Evolutionary conservation across 108 stramenopile genomes (phyloP), one percentile per base, ranked within the genome.

Genomic region (Cyclotella cryptica): DNA sequence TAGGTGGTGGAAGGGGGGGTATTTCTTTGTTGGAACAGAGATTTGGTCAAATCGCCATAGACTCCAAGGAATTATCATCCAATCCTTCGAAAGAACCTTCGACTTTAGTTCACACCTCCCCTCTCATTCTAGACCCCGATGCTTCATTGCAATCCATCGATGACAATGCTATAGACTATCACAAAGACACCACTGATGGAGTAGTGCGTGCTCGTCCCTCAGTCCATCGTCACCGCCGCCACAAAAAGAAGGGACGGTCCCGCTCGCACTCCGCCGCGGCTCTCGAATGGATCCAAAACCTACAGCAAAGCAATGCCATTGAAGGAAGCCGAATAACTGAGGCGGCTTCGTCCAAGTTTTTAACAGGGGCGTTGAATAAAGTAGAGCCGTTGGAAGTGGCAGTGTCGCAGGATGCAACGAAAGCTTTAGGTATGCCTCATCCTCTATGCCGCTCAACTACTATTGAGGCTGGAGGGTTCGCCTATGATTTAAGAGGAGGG

Each of bases 381-480:
- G 66, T 22, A 26, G 53, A 19, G 13, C 35, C 24, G 5, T 19
- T 40, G 14, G 72, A 69, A 0, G 24, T 6, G 27, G 30, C 10
- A n/a, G 30, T 19, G 9, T 19, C 17, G 6, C 51, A 39, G 10
- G 42, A 43, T 45, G 60, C 69, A n/a, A 70, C 74, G 17, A 75
- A 71, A 70, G 81, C 71, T 2, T 53, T 82, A 74, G 81, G 81
- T 14, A 76, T 82, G 81, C 66, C 81, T 49, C 81, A 82, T 76
- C 81, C 81, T 17, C 57, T 82, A 9, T 82, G 81, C 72, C 64
- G 75, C 15, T 82, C 81, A 18, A 70, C 69, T 22, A 82, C 81
- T 14, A 82, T 82, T 67, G 81, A 82, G 30, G 67, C 72, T 49
- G 72, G 72, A 6, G 64, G 64, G 6, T 65, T 65, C 35, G 29